Base-by-base conservation (phyloP, 306 rosid genomes). In the Luffa aegyptiaca region DNA sequence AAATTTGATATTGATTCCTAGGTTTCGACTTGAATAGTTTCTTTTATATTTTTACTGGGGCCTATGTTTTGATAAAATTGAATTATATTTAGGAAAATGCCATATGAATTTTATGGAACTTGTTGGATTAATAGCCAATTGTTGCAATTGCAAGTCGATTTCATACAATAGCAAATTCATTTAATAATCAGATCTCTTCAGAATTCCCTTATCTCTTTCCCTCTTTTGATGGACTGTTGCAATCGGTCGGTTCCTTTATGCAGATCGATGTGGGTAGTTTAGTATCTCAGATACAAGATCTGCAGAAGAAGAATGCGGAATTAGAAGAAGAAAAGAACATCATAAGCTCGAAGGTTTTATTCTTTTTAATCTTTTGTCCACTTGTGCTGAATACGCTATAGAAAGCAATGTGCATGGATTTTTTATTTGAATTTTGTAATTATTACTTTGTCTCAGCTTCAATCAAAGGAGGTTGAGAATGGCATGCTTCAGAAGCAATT, bases 211-310 rank as follows among this genome's bases (percentile, higher is more conserved):
- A 42, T 64, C n/a, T 8, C 65, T 52, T 51, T 82, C 26, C 12
- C 6, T 58, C 71, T 51, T 81, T 33, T 72, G 1, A n/a, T 80
- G 46, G 11, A 6, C 11, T 4, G 33, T 59, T 52, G 35, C 58
- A 62, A 49, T 31, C 0, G 26, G 58, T 73, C 1, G 45, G 31
- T 73, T 73, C 53, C 17, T 8, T 79, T 57, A 45, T 82, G 61
- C 87, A 94, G 98, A 69, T 80, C 59, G 98, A 94, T 75, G 82
- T 90, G 84, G 85, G 96, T 72, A 83, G 87, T 81, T 77, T 92
- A 39, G 89, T 95, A 48, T 87, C 97, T 84, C 97, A 92, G 90
- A 80, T 92, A 36, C 87, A 86, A 61, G 88, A 84, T 84, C 79
- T 94, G 18, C 97, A 90, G 68, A 91, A 77, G 84, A 91, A 89